A percentile compares a stretch with the other conserved stretches of the same genome.
phyloP scores from a whole-genome alignment of 1,284 basidiomycete genomes.

The Ganoderma leucocontextum region DNA sequence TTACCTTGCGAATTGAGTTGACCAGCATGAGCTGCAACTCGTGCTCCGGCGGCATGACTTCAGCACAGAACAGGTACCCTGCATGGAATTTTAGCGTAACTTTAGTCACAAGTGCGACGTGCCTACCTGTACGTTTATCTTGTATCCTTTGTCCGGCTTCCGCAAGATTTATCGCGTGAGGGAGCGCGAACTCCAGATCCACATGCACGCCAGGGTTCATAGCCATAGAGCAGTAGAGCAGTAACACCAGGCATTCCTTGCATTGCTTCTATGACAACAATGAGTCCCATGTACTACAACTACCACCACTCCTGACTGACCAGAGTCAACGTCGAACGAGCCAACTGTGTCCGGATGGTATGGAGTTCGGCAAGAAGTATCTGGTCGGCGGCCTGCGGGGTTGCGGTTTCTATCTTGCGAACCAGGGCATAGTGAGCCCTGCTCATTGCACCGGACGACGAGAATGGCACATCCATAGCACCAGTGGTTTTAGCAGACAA shows the following conservation, averaged over 20 bases:
- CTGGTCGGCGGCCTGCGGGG: conserved; percentile 62
- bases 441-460: conserved; percentile 77
- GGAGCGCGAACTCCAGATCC: conserved; percentile 70
- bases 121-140: conserved; percentile 74
- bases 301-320: conserved; percentile 42
- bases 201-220: conserved; percentile 51
- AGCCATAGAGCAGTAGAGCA: conserved; percentile 73
- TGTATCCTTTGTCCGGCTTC: conserved; percentile 66
- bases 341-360: conserved; percentile 58
- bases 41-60: conserved; percentile 71
- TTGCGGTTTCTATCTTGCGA: conserved; percentile 69
- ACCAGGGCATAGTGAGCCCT: conserved; percentile 77
- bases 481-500: neutral
- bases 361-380: conserved; percentile 65
- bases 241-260: conserved; percentile 67
- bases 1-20: conserved; percentile 81
- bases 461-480: conserved; percentile 75
- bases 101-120: neutral
- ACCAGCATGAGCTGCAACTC: conserved; percentile 84
- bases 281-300: conserved; percentile 20
- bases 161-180: conserved; percentile 75
- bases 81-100: conserved; percentile 15
- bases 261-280: conserved; percentile 54
- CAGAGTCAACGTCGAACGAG: conserved; percentile 54
- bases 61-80: conserved; percentile 81